Evolutionary conservation across 345 rosid genomes (phyloP), one percentile per base, ranked within the genome.

Genomic region (Abelmoschus esculentus): DNA sequence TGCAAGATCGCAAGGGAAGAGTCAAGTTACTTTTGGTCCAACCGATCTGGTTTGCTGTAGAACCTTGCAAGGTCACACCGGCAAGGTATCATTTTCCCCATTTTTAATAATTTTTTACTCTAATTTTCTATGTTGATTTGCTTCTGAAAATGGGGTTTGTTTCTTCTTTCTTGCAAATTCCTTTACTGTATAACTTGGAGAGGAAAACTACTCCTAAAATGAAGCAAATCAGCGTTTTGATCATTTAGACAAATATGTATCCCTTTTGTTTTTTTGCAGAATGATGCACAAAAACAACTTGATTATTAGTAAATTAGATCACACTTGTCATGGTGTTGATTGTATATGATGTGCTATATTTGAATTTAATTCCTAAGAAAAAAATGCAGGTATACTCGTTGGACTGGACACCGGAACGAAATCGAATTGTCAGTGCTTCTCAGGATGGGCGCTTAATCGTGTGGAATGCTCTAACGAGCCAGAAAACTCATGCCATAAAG

Each of bases 401-500:
- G 75, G 97, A 90, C 72, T 95, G 99, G 99, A 89, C 97, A 2
- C 76, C 86, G 2, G 98, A 92, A 77, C 84, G 77, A 82, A 92
- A 95, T 75, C 78, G 96, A 32, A 86, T 95, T 26, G 98, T 95
- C 6, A 92, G 99, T 77, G 99, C 97, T 47, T 92, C 99, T 15
- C 97, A 92, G 79, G 99, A 92, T 69, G 98, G 99, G 46, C 75
- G 97, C 62, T 77, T 95, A 65, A 92, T 95, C 5, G 97, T 95
- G 70, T 92, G 99, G 99, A 95, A 95, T 73, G 97, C 97, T 66
- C 80, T 86, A 57, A 92, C 99, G 8, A 95, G 99, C 79, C 99
- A 92, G 86, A 95, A 95, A 83, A 90, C 89, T 63, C 97, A 95
- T 76, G 92, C 96, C 53, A 95, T 95, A 34, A 95, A 90, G 76